Percentiles rank a stretch among this genome's conserved stretches.
phyloP scores from a whole-genome alignment of 2,329 filamentous ascomycete genomes.

The Mycosphaerella arachidis region DNA sequence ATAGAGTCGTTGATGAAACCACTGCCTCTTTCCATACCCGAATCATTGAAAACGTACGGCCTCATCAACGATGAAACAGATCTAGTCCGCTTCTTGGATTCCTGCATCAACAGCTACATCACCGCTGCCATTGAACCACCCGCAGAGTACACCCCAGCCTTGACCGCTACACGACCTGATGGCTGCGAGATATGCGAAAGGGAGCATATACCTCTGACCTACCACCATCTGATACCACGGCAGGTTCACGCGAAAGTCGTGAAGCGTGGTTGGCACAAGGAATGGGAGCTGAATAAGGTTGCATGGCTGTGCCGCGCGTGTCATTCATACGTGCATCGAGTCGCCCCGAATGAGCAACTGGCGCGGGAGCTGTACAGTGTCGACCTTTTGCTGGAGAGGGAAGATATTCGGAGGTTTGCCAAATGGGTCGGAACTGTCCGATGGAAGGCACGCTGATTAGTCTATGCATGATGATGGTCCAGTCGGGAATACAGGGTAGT shows the following conservation, averaged over 20 bases:
- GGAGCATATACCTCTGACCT: constrained; percentile 70
- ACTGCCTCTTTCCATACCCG: constrained; percentile 58
- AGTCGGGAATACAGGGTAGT: background rate
- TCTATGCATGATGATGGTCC: background rate
- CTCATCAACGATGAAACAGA: constrained; percentile 51
- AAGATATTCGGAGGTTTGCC: constrained; percentile 68
- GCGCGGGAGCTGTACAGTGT: constrained; percentile 69
- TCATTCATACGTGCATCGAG: constrained; percentile 74
- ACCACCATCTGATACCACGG: constrained; percentile 82
- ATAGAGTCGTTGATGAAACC: constrained; percentile 47
- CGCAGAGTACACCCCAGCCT: constrained; percentile 52
- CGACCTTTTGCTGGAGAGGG: constrained; percentile 63
- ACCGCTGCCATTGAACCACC: constrained; percentile 55
- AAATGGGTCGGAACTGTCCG: constrained; percentile 68
- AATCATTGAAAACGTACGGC: constrained; percentile 64
- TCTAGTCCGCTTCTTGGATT: constrained; percentile 55
- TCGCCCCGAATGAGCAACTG: constrained; percentile 72
- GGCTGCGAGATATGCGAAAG: constrained; percentile 73
- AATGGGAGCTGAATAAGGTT: constrained; percentile 70
- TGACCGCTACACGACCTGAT: constrained; percentile 45
- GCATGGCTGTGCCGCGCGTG: constrained; percentile 84
- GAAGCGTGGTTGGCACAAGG: constrained; percentile 73
- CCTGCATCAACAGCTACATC: constrained; percentile 62
- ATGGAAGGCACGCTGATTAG: constrained; percentile 56
- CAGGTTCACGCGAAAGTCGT: constrained; percentile 70